Conservation (phyloP, 495 filamentous ascomycete genomes). For the Lepraria neglecta region DNA sequence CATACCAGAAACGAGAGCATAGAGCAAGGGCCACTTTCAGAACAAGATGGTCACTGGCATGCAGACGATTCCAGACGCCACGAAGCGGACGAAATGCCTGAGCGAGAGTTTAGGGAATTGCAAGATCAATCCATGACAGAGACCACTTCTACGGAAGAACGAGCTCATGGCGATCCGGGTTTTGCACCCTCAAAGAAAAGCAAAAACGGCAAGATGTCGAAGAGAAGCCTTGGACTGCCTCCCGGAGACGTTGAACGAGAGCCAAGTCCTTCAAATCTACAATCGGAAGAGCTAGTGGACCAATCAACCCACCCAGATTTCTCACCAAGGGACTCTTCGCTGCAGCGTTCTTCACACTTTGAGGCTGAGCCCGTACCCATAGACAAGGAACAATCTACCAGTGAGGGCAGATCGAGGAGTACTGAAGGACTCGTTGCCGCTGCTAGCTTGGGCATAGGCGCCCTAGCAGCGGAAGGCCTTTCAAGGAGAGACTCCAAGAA, state of each 20-base stretch:
- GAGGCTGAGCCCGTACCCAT: neutral
- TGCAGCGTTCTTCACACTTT: neutral
- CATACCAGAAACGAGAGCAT: neutral
- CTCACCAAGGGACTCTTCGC: conserved; percentile 10
- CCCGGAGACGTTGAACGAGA: neutral
- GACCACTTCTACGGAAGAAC: neutral
- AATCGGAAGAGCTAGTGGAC: neutral
- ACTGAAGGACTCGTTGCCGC: neutral
- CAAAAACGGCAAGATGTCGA: conserved; percentile 53
- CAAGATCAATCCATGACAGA: neutral
- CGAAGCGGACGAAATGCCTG: neutral
- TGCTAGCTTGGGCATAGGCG: conserved; percentile 10
- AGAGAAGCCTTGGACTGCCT: conserved; percentile 8
- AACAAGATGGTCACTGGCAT: neutral
- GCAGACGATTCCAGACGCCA: neutral
- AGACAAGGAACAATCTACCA: neutral
- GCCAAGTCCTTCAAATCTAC: neutral
- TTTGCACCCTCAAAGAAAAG: conserved; percentile 7
- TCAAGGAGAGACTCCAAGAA: conserved; percentile 13
- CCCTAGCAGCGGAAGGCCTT: conserved; percentile 15
- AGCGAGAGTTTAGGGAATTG: neutral
- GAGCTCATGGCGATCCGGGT: neutral
- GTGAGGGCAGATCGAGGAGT: neutral
- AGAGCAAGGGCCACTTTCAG: neutral
- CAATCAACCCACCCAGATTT: neutral